These are phyloP conservation scores for Alloteropsis semialata DNA, from an alignment of 176 grass and related monocot species.

Conservation along the genomic window DNA sequence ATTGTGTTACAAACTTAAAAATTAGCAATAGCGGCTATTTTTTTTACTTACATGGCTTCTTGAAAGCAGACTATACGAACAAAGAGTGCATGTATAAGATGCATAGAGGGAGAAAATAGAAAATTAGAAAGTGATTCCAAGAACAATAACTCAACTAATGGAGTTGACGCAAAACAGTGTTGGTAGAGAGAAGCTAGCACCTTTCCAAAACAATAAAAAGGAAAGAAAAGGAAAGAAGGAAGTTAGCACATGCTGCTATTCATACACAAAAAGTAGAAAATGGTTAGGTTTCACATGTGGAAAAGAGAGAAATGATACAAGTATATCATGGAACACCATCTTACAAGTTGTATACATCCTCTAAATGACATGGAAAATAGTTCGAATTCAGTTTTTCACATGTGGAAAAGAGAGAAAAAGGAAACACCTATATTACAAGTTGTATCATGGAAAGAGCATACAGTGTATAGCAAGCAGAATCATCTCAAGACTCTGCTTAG, in stretches of 20 bases:
- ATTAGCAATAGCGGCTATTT: no score
- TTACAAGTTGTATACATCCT: background rate
- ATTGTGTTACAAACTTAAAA: no score
- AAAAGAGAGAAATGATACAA: background rate
- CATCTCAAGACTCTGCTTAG: no score
- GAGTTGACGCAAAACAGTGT: background rate
- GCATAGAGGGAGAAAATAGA: no score
- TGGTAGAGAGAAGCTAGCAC: background rate
- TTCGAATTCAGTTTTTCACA: no score
- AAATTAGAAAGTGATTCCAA: background rate
- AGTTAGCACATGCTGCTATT: background rate
- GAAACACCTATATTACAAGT: background rate
- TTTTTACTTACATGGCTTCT: no score
- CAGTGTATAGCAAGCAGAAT: background rate
- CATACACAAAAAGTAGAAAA: background rate
- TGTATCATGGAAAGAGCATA: background rate
- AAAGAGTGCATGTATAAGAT: background rate
- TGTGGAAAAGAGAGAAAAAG: no score
- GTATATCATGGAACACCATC: background rate
- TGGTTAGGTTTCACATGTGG: background rate
- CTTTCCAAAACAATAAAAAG: no score
- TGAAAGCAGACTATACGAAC: background rate
- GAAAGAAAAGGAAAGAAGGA: fast-evolving
- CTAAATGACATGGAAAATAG: no score
- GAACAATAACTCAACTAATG: background rate